Evolutionary conservation across 345 rosid genomes (phyloP).

Genomic region (Lepidium sativum): DNA sequence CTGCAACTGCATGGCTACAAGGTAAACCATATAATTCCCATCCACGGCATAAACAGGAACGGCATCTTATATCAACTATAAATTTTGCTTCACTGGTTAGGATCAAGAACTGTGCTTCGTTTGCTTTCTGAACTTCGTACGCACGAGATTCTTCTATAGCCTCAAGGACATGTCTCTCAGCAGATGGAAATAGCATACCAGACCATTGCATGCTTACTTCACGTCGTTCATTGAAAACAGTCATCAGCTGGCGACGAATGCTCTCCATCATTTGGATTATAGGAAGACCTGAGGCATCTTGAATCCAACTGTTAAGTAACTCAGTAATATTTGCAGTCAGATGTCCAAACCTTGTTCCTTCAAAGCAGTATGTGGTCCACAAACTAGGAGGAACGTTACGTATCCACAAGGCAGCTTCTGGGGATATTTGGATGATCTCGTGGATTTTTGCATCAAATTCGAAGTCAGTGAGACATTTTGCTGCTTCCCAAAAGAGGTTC

Average conservation of each 20-base stretch:
- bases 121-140: conserved; percentile 68
- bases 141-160: conserved; percentile 58
- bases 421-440: conserved; percentile 77
- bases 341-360: conserved; percentile 79
- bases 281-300: conserved; percentile 78
- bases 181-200: conserved; percentile 78
- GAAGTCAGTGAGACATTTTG: conserved; percentile 63
- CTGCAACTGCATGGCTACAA: conserved; percentile 96
- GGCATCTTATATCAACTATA: conserved; percentile 55
- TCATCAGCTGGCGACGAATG: conserved; percentile 85
- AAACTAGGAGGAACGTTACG: conserved; percentile 59
- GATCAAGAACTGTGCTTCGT: conserved; percentile 66
- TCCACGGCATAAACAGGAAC: conserved; percentile 79
- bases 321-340: conserved; percentile 78
- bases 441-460: conserved; percentile 66
- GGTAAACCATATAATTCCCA: conserved; percentile 93
- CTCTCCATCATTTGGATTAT: conserved; percentile 93
- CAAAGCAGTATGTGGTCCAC: conserved; percentile 90
- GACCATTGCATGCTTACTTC: conserved; percentile 87
- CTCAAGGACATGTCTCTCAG: conserved; percentile 62
- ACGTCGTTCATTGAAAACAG: conserved; percentile 77
- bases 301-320: conserved; percentile 71
- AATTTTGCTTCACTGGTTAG: conserved; percentile 50
- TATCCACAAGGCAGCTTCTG: conserved; percentile 82
- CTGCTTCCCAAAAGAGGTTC: conserved; percentile 87